Evolutionary conservation across 2,329 filamentous ascomycete genomes (phyloP).

Genomic region (Pseudopyrenochaeta lycopersici): DNA sequence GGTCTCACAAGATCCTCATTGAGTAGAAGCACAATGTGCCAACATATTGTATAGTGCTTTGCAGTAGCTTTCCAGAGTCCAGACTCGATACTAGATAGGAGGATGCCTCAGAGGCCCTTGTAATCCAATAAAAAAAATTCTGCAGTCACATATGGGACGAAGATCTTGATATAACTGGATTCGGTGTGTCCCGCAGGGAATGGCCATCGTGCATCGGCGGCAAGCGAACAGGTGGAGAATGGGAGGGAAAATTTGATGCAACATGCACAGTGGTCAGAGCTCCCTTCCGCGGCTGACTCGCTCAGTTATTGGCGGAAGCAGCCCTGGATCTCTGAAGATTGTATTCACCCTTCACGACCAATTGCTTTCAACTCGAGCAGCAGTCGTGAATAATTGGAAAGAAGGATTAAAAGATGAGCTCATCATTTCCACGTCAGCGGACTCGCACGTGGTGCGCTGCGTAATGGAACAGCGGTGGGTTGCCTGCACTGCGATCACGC

Average conservation of each 20-base stretch:
- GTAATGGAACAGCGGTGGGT: constrained; percentile 16
- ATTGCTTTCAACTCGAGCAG: not conserved
- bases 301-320: constrained; percentile 25
- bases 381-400: not conserved
- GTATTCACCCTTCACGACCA: not conserved
- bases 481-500: constrained; percentile 29
- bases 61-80: no score
- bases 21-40: no score
- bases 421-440: constrained; percentile 11
- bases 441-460: constrained; percentile 13
- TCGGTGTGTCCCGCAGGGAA: constrained; percentile 9
- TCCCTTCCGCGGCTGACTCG: constrained; percentile 34
- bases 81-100: not conserved
- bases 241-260: constrained; percentile 20
- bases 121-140: constrained; percentile 16
- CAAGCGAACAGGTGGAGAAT: constrained; percentile 29
- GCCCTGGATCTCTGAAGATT: constrained; percentile 1
- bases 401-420: constrained; percentile 6
- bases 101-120: not conserved
- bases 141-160: constrained; percentile 9
- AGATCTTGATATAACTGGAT: constrained; percentile 4
- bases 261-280: constrained; percentile 19
- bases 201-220: constrained; percentile 19
- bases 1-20: no score
- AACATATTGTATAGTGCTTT: no score